A percentile compares a stretch with the other conserved stretches of the same genome.
These are phyloP conservation scores for Leccinum longicurvipes DNA, from an alignment of 768 basidiomycete genomes.

Conservation along the genomic window DNA sequence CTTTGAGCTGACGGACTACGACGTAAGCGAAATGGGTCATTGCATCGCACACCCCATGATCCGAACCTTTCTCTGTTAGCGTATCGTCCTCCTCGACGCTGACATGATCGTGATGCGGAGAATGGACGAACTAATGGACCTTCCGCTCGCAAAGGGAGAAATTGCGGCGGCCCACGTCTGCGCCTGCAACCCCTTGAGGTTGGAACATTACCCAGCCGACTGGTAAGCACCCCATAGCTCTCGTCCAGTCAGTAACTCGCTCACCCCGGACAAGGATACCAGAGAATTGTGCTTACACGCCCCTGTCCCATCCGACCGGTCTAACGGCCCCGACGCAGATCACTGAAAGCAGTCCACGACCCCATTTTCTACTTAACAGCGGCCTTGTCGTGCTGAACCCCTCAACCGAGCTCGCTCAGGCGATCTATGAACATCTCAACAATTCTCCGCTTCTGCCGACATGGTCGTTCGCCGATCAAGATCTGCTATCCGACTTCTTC, in stretches of 20 bases:
- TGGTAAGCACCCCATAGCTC: slow-evolving; percentile 48
- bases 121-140: slow-evolving; percentile 72
- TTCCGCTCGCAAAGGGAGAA: slow-evolving; percentile 56
- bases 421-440: slow-evolving; percentile 43
- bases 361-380: slow-evolving; percentile 84
- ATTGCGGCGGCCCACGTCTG: slow-evolving; percentile 91
- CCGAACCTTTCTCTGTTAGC: slow-evolving; percentile 38
- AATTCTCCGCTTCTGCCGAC: slow-evolving; percentile 50
- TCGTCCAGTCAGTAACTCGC: neutral
- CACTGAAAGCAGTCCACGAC: slow-evolving; percentile 53
- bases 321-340: slow-evolving; percentile 43
- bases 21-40: slow-evolving; percentile 38
- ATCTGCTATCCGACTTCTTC: slow-evolving; percentile 81
- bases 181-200: slow-evolving; percentile 86
- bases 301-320: slow-evolving; percentile 44
- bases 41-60: neutral
- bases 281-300: slow-evolving; percentile 81
- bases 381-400: slow-evolving; percentile 86
- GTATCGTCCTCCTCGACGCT: slow-evolving; percentile 77
- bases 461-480: slow-evolving; percentile 89
- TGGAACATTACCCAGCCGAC: slow-evolving; percentile 83
- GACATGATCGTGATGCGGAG: slow-evolving; percentile 84
- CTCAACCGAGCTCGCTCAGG: slow-evolving; percentile 50
- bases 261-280: slow-evolving; percentile 61
- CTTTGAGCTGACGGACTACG: slow-evolving; percentile 67